These are phyloP conservation scores for Fusarium sp. DNA, from an alignment of 2,329 filamentous ascomycete species.

Conservation along the genomic window DNA sequence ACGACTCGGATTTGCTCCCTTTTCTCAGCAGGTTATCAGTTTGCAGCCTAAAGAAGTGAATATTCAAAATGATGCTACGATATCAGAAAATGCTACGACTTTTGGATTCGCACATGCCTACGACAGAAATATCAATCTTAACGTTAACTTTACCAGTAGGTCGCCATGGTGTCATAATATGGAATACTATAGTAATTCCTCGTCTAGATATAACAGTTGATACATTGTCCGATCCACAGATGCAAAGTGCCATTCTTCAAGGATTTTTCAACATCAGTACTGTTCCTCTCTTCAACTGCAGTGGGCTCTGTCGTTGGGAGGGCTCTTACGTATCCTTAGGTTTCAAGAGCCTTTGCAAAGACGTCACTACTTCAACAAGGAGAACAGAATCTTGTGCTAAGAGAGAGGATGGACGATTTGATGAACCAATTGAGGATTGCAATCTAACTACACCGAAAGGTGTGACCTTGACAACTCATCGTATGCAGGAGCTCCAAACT, in stretches of 20 bases:
- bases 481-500: neutral
- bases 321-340: neutral
- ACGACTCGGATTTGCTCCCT: neutral
- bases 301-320: neutral
- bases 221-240: neutral
- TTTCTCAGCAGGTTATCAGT: neutral
- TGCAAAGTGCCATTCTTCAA: neutral
- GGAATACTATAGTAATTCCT: fast-evolving
- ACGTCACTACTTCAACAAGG: neutral
- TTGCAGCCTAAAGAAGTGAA: neutral
- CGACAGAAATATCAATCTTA: too few species aligned
- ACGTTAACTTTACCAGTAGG: too few species aligned
- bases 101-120: neutral
- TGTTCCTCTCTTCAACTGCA: neutral
- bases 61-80: neutral
- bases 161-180: too few species aligned
- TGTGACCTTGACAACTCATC: neutral
- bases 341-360: neutral
- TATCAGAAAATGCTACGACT: neutral
- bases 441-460: neutral
- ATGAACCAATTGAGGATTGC: too few species aligned
- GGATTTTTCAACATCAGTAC: neutral
- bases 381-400: neutral
- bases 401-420: too few species aligned
- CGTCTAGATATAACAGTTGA: neutral